A percentile compares a stretch with the other conserved stretches of the same genome.
These are phyloP conservation scores for Fraxinus latifolia DNA, from an alignment of 305 asterid species.

Conservation along the genomic window DNA sequence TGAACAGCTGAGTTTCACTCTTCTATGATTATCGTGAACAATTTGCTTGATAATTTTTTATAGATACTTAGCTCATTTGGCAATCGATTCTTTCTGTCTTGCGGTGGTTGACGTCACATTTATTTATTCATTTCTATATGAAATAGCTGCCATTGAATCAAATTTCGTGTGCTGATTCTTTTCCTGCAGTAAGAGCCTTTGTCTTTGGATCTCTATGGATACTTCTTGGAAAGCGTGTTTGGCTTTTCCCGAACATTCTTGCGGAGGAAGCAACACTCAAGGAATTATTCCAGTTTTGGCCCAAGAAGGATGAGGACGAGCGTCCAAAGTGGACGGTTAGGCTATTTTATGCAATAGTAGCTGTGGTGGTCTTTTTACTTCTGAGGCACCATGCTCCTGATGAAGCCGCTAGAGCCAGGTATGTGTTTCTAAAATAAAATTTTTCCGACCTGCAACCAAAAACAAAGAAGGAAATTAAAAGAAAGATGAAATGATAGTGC, in stretches of 20 bases:
- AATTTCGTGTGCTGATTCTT: constrained; percentile 19
- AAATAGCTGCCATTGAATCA: constrained; percentile 1
- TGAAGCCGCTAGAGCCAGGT: constrained; percentile 99
- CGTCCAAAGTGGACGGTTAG: constrained; percentile 96
- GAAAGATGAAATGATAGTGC: not conserved
- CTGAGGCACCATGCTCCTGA: constrained; percentile 99
- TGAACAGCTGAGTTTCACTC: not conserved
- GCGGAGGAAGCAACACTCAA: constrained; percentile 98
- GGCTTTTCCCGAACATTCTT: constrained; percentile 98
- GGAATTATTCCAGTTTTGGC: constrained; percentile 98
- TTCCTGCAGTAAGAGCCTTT: constrained; percentile 76
- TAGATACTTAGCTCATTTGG: not conserved
- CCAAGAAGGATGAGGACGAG: constrained; percentile 90
- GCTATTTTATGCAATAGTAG: constrained; percentile 68
- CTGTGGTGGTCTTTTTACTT: constrained; percentile 60
- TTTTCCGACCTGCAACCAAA: not conserved
- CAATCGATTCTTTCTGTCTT: not conserved
- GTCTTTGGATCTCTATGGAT: constrained; percentile 77
- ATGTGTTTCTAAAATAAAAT: constrained; percentile 10
- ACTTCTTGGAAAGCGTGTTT: constrained; percentile 75
- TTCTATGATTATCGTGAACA: not conserved
- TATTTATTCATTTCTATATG: not conserved
- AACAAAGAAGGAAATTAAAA: not conserved
- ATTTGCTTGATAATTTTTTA: not conserved
- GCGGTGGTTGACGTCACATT: not conserved